Evolutionary conservation across 805 yeast species (phyloP), one percentile per base, ranked within the genome.

Genomic region (Kodamaea nitidulidarum): DNA sequence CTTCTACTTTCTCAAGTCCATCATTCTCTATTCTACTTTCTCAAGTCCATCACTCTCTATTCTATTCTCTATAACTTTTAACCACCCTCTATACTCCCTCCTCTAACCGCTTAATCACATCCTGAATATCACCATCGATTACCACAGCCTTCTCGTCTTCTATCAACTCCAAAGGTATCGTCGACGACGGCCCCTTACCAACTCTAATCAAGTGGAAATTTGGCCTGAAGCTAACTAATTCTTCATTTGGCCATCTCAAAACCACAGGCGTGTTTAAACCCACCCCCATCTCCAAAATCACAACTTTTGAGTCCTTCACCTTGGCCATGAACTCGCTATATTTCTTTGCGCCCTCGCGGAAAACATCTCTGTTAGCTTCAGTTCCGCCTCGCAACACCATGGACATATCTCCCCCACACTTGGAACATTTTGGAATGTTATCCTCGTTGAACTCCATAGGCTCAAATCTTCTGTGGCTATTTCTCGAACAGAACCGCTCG

Each of bases 161-260:
- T 11, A 34, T 6, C 4, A 24, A 6, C 5, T 25, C 37, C 21
- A 34, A 16, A 8, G 37, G 22, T 20, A 34, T 25, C 10, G 37
- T 34, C n/a, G 29, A 21, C 15, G 29, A 21, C 7, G 30, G 31
- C 12, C 37, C 37, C 12, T 24, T 24, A 7, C 37, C 37, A 24
- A 34, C 31, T 9, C 37, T 24, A 4, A 34, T 10, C 20, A 34
- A 17, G 5, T 4, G 24, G 31, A 34, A 24, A 25, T 34, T 34
- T 7, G 8, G 17, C 12, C 15, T 34, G 7, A 7, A 6, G 7
- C 4, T 10, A 7, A 25, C 37, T 21, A 34, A 5, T 3, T 22
- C 37, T 17, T 34, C 37, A 15, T 34, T 34, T 14, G 37, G 37
- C 37, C 37, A 34, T 15, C 37, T 24, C 31, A 34, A 34, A 14